Percentiles rank a stretch among this genome's conserved stretches.
Conservation (phyloP, 2,329 filamentous ascomycete species). For the Paraconiothyrium brasiliense region DNA sequence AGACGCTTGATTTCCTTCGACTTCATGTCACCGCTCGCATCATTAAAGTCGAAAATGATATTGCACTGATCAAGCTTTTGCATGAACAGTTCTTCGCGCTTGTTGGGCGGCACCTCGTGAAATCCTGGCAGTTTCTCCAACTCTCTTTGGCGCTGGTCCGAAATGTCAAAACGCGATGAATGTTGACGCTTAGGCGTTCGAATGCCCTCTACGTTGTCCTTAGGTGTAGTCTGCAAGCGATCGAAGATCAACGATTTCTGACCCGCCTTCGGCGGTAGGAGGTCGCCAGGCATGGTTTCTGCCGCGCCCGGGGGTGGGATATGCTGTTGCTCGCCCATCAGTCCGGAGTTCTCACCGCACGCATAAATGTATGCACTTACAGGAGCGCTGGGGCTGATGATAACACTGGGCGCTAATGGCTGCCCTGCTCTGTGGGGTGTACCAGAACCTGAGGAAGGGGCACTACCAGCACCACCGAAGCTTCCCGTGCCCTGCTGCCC, state of each 20-base stretch:
- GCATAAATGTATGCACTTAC: slow-evolving; percentile 35
- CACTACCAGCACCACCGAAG: slow-evolving; percentile 54
- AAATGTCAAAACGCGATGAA: slow-evolving; percentile 97
- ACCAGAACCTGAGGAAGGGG: slow-evolving; percentile 57
- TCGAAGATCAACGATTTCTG: slow-evolving; percentile 90
- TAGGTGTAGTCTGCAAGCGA: slow-evolving; percentile 89
- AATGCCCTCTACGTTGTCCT: slow-evolving; percentile 94
- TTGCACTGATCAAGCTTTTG: slow-evolving; percentile 99
- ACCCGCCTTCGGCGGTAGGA: slow-evolving; percentile 90
- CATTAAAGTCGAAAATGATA: slow-evolving; percentile 99
- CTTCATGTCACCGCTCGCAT: slow-evolving; percentile 98
- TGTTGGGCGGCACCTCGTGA: slow-evolving; percentile 94
- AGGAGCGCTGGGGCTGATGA: slow-evolving; percentile 93
- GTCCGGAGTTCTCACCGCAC: slow-evolving; percentile 1
- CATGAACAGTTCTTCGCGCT: slow-evolving; percentile 97
- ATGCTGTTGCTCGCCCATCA: slow-evolving; percentile 66
- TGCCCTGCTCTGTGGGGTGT: slow-evolving; percentile 71
- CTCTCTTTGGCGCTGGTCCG: slow-evolving; percentile 85
- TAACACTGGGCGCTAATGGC: slow-evolving; percentile 81
- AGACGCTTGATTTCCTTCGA: slow-evolving; percentile 99
- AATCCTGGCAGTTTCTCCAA: slow-evolving; percentile 97
- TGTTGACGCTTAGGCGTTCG: slow-evolving; percentile 96
- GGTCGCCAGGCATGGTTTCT: slow-evolving; percentile 97
- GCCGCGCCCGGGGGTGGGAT: slow-evolving; percentile 89
- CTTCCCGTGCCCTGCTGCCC: slow-evolving; percentile 40